phyloP scores from a whole-genome alignment of 225 moss, liverwort and hornwort species.

The Bryum argenteum region DNA sequence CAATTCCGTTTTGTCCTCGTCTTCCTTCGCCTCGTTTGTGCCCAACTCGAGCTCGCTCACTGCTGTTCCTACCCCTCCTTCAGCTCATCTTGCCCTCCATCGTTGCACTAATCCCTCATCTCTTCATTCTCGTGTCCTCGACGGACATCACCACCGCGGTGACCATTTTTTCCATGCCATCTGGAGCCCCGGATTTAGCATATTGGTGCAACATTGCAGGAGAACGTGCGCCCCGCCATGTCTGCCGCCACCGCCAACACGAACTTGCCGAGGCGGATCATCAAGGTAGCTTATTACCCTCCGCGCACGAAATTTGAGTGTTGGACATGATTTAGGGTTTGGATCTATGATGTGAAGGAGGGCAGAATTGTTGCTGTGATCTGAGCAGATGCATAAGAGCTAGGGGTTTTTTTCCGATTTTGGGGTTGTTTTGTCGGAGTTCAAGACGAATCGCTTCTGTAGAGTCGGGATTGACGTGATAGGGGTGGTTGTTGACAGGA shows the following conservation, averaged over 20 bases:
- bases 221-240: conserved; percentile 42
- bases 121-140: background rate
- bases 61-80: background rate
- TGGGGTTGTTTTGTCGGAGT: background rate
- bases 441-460: conserved; percentile 16
- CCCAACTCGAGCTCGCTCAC: background rate
- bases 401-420: background rate
- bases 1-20: background rate
- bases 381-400: background rate
- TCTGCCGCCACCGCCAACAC: conserved; percentile 88
- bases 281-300: conserved; percentile 52
- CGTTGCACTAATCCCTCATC: background rate
- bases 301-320: background rate
- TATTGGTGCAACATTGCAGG: conserved; percentile 17
- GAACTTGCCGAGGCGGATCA: conserved; percentile 92
- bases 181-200: background rate
- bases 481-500: conserved; percentile 64
- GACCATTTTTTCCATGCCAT: background rate
- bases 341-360: background rate
- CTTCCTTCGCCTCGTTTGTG: background rate
- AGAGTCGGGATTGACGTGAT: conserved; percentile 34
- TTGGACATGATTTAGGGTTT: background rate
- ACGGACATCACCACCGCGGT: background rate
- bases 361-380: background rate
- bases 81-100: background rate